A percentile compares a stretch with the other conserved stretches of the same genome.
Evolutionary conservation across 1,284 basidiomycete species (phyloP).

Genomic region (Clitocybe nebularis): DNA sequence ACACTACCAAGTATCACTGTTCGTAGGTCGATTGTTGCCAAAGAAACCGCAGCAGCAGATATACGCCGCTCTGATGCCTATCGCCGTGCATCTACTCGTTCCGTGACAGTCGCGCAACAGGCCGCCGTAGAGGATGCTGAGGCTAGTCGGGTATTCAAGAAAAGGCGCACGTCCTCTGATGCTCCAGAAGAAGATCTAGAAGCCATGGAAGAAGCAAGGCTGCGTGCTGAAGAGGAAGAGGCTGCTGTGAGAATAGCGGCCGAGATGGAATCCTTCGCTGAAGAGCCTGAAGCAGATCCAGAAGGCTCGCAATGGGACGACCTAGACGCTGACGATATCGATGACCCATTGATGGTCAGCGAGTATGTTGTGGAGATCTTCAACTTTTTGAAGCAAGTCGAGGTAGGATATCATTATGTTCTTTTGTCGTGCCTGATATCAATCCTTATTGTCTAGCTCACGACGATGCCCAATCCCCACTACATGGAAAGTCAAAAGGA

Average conservation of each 20-base stretch:
- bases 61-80: slow-evolving; percentile 27
- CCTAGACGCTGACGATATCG: slow-evolving; percentile 89
- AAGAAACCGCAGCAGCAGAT: slow-evolving; percentile 26
- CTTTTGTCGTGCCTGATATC: slow-evolving; percentile 7
- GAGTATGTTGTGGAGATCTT: slow-evolving; percentile 97
- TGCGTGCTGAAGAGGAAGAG: slow-evolving; percentile 29
- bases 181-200: slow-evolving; percentile 48
- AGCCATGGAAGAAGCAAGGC: slow-evolving; percentile 29
- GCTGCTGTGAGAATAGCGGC: slow-evolving; percentile 31
- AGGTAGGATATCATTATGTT: slow-evolving; percentile 38
- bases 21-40: slow-evolving; percentile 36
- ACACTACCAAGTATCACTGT: slow-evolving; percentile 40
- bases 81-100: slow-evolving; percentile 28
- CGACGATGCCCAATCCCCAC: slow-evolving; percentile 81
- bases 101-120: slow-evolving; percentile 13
- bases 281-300: slow-evolving; percentile 56
- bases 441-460: slow-evolving; percentile 43
- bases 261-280: slow-evolving; percentile 35
- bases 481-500: slow-evolving; percentile 93
- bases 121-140: slow-evolving; percentile 40
- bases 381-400: slow-evolving; percentile 79
- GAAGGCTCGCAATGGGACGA: slow-evolving; percentile 76
- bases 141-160: slow-evolving; percentile 58
- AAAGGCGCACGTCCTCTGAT: slow-evolving; percentile 70
- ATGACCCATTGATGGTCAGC: slow-evolving; percentile 95